Percentiles rank a stretch among this genome's conserved stretches.
These are phyloP conservation scores for Zoysia pacifica DNA, from an alignment of 176 grass and related monocot genomes.

Conservation along the genomic window DNA sequence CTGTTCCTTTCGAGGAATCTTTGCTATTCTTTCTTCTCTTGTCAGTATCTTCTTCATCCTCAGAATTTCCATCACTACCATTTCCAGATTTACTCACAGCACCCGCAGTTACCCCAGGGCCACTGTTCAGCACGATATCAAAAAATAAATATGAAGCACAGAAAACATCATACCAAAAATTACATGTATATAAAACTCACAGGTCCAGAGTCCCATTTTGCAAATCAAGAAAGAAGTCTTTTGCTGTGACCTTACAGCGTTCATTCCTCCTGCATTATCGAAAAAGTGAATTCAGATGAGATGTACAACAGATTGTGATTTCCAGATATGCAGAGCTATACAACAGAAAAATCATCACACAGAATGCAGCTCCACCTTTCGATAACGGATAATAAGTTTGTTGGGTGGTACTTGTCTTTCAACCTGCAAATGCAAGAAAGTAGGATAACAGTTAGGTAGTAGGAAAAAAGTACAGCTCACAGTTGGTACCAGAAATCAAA, in stretches of 20 bases:
- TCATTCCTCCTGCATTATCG: conserved; percentile 51
- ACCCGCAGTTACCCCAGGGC: conserved; percentile 64
- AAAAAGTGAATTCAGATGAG: too few relatives aligned
- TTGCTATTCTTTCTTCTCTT: conserved; percentile 81
- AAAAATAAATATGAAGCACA: conserved; percentile 40
- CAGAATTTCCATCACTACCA: conserved; percentile 77
- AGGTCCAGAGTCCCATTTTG: conserved; percentile 86
- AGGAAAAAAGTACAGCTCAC: too few relatives aligned
- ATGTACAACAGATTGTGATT: too few relatives aligned
- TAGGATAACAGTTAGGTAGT: too few relatives aligned
- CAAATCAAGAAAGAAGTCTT: conserved; percentile 88
- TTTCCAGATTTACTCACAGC: conserved; percentile 52
- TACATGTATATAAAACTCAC: conserved; percentile 51
- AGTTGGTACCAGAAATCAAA: conserved; percentile 21
- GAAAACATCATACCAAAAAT: conserved; percentile 20
- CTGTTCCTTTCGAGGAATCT: conserved; percentile 58
- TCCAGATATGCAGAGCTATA: too few relatives aligned
- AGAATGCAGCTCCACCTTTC: conserved; percentile 57
- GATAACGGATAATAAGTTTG: conserved; percentile 84
- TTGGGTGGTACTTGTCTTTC: conserved; percentile 98
- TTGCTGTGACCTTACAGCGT: conserved; percentile 48
- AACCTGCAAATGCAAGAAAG: conserved; percentile 56
- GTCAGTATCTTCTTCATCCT: conserved; percentile 74
- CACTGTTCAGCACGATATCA: conserved; percentile 58
- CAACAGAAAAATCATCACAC: too few relatives aligned